phyloP scores from a whole-genome alignment of 495 filamentous ascomycete species.

The Aspergillus steynii region DNA sequence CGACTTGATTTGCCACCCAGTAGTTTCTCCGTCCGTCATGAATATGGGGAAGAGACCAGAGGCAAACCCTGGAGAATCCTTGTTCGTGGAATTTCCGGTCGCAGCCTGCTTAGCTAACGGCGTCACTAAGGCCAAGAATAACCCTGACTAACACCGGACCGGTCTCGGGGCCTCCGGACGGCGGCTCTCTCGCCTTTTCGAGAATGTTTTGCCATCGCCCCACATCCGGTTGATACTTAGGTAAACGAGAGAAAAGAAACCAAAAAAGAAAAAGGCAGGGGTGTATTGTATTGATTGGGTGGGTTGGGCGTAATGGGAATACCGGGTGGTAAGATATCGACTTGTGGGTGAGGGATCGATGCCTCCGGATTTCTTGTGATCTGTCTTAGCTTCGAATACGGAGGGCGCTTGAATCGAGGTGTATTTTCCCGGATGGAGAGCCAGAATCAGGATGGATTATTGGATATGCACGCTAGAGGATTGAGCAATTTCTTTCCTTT shows the following conservation, averaged over 20 bases:
- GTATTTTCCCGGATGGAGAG: too few relatives aligned
- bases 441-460: neutral
- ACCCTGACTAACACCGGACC: slow-evolving; percentile 22
- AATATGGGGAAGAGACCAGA: neutral
- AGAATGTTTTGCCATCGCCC: slow-evolving; percentile 27
- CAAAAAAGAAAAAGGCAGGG: neutral
- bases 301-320: neutral
- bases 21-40: too few relatives aligned
- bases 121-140: slow-evolving; percentile 8
- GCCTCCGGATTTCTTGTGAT: too few relatives aligned
- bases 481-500: neutral
- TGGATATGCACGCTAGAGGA: too few relatives aligned
- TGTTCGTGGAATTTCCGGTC: neutral
- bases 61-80: slow-evolving; percentile 7
- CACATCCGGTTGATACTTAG: neutral
- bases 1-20: neutral
- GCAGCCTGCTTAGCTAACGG: neutral
- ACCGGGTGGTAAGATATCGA: neutral
- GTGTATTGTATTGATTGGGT: too few relatives aligned
- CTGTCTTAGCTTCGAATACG: neutral
- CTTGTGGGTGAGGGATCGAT: too few relatives aligned
- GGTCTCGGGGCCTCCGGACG: slow-evolving; percentile 33
- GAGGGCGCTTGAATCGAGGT: too few relatives aligned
- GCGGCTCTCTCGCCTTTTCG: slow-evolving; percentile 23
- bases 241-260: neutral